phyloP scores from a whole-genome alignment of 768 basidiomycete species.

The Imleria badia region DNA sequence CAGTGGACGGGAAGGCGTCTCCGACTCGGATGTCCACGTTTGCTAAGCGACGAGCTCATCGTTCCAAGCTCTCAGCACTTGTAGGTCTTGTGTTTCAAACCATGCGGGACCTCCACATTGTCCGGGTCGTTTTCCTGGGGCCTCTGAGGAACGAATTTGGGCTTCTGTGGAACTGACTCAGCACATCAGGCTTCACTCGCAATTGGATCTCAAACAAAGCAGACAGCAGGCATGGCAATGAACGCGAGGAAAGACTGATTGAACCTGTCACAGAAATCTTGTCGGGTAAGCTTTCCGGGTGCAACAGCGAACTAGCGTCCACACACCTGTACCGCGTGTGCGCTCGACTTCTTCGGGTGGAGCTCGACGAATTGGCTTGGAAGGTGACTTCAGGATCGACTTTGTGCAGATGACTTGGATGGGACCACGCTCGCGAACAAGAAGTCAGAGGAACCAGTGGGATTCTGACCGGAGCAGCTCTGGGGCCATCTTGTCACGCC shows the following conservation, averaged over 20 bases:
- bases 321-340: slow-evolving; percentile 75
- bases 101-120: slow-evolving; percentile 56
- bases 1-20: too few relatives aligned
- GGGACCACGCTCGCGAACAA: slow-evolving; percentile 33
- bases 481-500: too few relatives aligned
- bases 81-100: slow-evolving; percentile 82
- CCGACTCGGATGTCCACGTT: too few relatives aligned
- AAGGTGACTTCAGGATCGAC: slow-evolving; percentile 37
- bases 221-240: slow-evolving; percentile 70
- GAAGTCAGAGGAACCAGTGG: slow-evolving; percentile 27
- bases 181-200: slow-evolving; percentile 66
- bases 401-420: slow-evolving; percentile 37
- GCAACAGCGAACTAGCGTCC: slow-evolving; percentile 32
- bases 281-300: slow-evolving; percentile 44
- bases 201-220: slow-evolving; percentile 80
- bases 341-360: slow-evolving; percentile 50
- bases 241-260: slow-evolving; percentile 74
- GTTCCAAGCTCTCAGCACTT: slow-evolving; percentile 73
- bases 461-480: slow-evolving; percentile 31
- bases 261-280: slow-evolving; percentile 55
- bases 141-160: slow-evolving; percentile 39
- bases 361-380: slow-evolving; percentile 27
- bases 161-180: slow-evolving; percentile 65
- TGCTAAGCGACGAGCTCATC: slow-evolving; percentile 78
- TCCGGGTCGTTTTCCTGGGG: slow-evolving; percentile 38